Conservation (phyloP, 1,139 yeast genomes). For the Geotrichum bryndzae region DNA sequence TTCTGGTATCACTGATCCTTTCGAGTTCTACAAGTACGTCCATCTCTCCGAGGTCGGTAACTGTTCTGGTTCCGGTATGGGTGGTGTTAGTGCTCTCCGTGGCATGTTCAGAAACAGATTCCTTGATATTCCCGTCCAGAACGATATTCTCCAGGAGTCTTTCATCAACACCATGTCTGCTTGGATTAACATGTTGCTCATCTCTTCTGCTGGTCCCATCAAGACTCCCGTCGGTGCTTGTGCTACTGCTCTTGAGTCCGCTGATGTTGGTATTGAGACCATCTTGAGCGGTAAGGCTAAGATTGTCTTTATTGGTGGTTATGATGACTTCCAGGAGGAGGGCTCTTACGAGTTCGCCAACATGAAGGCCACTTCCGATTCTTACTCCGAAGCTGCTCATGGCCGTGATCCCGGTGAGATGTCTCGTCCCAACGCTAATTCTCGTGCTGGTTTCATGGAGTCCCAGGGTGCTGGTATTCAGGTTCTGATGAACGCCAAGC, state of each 20-base stretch:
- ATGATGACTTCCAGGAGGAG: slow-evolving; percentile 98
- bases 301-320: slow-evolving; percentile 96
- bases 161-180: slow-evolving; percentile 99
- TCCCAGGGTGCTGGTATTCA: slow-evolving; percentile 99
- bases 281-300: slow-evolving; percentile 90
- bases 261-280: slow-evolving; percentile 92
- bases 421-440: slow-evolving; percentile 97
- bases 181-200: slow-evolving; percentile 96
- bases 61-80: slow-evolving; percentile 99
- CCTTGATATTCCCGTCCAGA: slow-evolving; percentile 88
- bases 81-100: slow-evolving; percentile 94
- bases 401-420: slow-evolving; percentile 98
- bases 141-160: slow-evolving; percentile 94
- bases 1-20: slow-evolving; percentile 96
- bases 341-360: slow-evolving; percentile 97
- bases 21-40: slow-evolving; percentile 95
- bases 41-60: slow-evolving; percentile 98
- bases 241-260: slow-evolving; percentile 97
- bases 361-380: slow-evolving; percentile 96
- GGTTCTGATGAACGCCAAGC: slow-evolving; percentile 88
- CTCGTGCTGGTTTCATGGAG: slow-evolving; percentile 98
- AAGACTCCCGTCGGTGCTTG: slow-evolving; percentile 99
- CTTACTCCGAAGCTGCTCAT: slow-evolving; percentile 77
- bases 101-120: slow-evolving; percentile 97
- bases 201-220: slow-evolving; percentile 98